Evolutionary conservation across 2,329 filamentous ascomycete genomes (phyloP).

Genomic region (Microsporum ferrugineum): DNA sequence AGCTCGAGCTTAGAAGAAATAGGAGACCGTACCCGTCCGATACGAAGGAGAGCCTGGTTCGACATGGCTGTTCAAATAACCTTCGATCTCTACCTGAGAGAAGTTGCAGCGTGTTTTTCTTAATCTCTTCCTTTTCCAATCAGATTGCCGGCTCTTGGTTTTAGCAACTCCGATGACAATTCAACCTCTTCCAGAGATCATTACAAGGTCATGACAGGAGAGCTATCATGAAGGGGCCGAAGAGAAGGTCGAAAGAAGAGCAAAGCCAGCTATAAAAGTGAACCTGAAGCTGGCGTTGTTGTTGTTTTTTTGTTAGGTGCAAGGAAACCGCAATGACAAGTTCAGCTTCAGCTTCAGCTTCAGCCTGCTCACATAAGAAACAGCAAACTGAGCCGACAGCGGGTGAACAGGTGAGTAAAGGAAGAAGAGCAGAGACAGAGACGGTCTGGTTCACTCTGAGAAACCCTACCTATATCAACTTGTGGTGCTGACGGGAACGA

Average conservation of each 20-base stretch:
- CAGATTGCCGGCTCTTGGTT: neutral
- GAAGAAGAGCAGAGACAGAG: neutral
- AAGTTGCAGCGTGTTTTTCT: neutral
- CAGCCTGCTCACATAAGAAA: neutral
- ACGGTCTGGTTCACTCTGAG: neutral
- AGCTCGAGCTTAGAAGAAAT: neutral
- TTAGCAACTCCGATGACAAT: neutral
- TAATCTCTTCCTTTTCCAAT: neutral
- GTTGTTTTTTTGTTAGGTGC: neutral
- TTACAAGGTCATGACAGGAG: neutral
- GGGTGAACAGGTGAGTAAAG: neutral
- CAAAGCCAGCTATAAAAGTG: neutral
- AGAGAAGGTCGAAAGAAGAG: neutral
- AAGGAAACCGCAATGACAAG: neutral
- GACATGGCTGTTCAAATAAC: constrained; percentile 44
- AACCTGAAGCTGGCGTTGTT: neutral
- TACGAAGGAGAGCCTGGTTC: constrained; percentile 78
- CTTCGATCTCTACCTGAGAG: neutral
- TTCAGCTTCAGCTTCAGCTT: neutral
- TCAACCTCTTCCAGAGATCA: neutral
- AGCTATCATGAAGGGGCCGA: neutral
- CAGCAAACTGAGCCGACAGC: neutral
- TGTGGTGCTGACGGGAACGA: neutral
- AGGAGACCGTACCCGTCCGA: constrained; percentile 56
- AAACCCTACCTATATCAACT: neutral